Base-by-base conservation (phyloP, 129 eudicot species). In the Tagetes patula region DNA sequence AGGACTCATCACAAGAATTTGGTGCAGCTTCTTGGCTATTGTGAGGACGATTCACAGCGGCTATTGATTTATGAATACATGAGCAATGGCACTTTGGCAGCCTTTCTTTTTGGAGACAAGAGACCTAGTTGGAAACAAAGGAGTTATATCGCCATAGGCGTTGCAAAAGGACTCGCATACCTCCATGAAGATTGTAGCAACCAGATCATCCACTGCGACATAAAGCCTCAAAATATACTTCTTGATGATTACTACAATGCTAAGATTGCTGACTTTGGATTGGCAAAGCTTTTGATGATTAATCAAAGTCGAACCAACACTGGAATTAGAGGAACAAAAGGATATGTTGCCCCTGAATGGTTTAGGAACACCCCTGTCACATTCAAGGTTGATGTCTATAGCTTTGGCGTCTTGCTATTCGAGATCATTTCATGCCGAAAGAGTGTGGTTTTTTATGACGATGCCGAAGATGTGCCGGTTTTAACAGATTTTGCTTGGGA, bases 271-370 rank as follows among this genome's bases (percentile, higher is more conserved):
- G 90, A 88, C 39, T 88, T 88, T 47, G 88, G 95, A 53, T 72
- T 88, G 74, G 85, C 91, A 37, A 88, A 85, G 49, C 88, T 85
- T 46, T 48, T 88, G 82, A 45, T 11, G 73, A 41, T 67, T 27
- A 55, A 88, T 63, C 82, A 88, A 31, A 81, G 84, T 30, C 60
- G 53, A 43, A 85, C 90, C 0, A 47, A 32, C 34, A 88, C 88
- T 7, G 82, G 78, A 8, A 79, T 88, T n/a, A 54, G 91, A 50
- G 95, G 95, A 63, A 85, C 95, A 5, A 85, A 77, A 74, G 95
- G 95, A 1, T 85, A 88, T 12, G 88, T 85, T 30, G 95, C 91
- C 6, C 89, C 88, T 0, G 89, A 86, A 38, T 88, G 91, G 89
- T 85, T 82, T 73, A 76, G 84, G 67, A 84, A 73, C 60, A 68